A percentile compares a stretch with the other conserved stretches of the same genome.
These are phyloP conservation scores for Hyaloperonospora brassicae DNA, from an alignment of 352 stramenopile species.

Conservation along the genomic window DNA sequence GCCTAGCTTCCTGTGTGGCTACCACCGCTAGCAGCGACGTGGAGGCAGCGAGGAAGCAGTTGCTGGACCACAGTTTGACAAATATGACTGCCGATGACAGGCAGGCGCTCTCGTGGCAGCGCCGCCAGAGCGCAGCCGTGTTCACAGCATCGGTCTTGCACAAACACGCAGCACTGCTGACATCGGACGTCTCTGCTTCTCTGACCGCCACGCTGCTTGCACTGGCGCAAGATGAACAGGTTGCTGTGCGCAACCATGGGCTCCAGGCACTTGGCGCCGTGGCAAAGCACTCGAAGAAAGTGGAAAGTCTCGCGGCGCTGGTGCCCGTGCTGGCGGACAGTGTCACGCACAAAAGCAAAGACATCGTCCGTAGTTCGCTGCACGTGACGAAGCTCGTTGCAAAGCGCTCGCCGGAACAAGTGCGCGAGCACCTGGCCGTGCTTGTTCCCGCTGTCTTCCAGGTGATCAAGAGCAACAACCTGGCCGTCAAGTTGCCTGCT, in stretches of 20 bases:
- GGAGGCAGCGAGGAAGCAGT: slow-evolving; percentile 24
- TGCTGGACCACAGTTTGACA: slow-evolving; percentile 43
- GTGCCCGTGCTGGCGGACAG: slow-evolving; percentile 52
- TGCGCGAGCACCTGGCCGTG: slow-evolving; percentile 39
- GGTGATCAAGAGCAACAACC: slow-evolving; percentile 86
- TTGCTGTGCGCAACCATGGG: slow-evolving; percentile 44
- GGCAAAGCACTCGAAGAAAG: slow-evolving; percentile 40
- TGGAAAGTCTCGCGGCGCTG: slow-evolving; percentile 28
- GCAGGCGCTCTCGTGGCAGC: slow-evolving; percentile 36
- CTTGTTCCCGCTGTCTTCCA: slow-evolving; percentile 77
- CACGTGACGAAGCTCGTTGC: slow-evolving; percentile 66
- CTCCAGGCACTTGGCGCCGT: slow-evolving; percentile 48
- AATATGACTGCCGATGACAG: slow-evolving; percentile 33
- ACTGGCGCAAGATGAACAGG: slow-evolving; percentile 59
- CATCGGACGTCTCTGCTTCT: slow-evolving; percentile 15
- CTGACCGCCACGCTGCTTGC: slow-evolving; percentile 29
- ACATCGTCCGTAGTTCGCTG: slow-evolving; percentile 62
- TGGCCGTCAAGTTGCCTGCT: slow-evolving; percentile 80
- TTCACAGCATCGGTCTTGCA: slow-evolving; percentile 50
- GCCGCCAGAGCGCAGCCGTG: slow-evolving; percentile 54
- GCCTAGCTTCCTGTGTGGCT: slow-evolving; percentile 48
- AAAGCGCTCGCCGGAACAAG: slow-evolving; percentile 54
- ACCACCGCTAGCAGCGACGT: slow-evolving; percentile 35
- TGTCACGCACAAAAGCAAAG: slow-evolving; percentile 72
- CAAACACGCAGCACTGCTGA: slow-evolving; percentile 35